Evolutionary conservation across 148 eudicot species (phyloP), one percentile per base, ranked within the genome.

Genomic region (Bassia scoparia): DNA sequence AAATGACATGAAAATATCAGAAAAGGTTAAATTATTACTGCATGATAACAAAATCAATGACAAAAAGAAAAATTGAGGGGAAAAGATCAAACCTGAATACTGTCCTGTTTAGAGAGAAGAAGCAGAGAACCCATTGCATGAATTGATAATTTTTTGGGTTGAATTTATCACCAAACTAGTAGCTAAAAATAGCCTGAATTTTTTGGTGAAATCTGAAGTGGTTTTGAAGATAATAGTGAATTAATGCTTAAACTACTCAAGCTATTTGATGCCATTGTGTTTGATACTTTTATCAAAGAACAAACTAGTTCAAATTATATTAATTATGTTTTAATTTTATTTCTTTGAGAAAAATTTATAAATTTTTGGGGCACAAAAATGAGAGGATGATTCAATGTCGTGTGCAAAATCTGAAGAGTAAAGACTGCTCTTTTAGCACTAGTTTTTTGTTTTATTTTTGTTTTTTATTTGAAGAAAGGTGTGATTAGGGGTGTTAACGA

Each of bases 101-200:
- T 74, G 41, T 81, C 85, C 56, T 84, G 89, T 26, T 82, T 85
- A 65, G 76, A n/a, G 88, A 33, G 91, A 86, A 73, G 91, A 90
- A 59, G 89, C 69, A 49, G 90, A 90, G 96, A 87, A 30, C 96
- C 96, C 96, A 90, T 90, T 3, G 92, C 83, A 34, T 78, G 79
- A 75, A 79, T 38, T 44, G 81, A 27, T 35, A 74, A 59, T 61
- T 53, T 8, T 79, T 69, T 16, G 43, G 60, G 20, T n/a, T 24
- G 29, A 67, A 6, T 24, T 74, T 79, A 16, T 70, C 0, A 29
- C 17, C 20, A 62, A 73, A 12, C 26, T 27, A n/a, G 55, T 61
- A 49, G 31, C 52, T 4, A 68, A 48, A 24, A 31, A 59, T 60
- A 68, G 69, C 21, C 21, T 20, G 55, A 37, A 44, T 15, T 72